Conservation (phyloP, 352 stramenopile genomes). For the Plasmopara viticola region DNA sequence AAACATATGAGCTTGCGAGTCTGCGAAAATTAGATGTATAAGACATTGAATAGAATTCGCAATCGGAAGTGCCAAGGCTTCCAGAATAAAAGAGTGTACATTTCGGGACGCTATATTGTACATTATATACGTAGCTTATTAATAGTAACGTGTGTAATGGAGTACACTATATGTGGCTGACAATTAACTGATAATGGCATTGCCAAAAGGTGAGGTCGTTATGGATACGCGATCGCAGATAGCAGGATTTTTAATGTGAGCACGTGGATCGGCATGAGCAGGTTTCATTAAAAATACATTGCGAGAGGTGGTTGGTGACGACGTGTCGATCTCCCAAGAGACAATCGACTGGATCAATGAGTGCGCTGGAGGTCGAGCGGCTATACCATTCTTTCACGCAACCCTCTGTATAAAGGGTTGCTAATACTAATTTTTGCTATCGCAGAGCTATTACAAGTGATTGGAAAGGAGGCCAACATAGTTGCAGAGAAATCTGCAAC, state of each 20-base stretch:
- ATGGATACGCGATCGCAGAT: neutral
- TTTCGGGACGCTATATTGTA: too few species aligned
- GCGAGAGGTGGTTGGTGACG: conserved; percentile 44
- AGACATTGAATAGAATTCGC: too few species aligned
- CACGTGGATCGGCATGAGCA: conserved; percentile 5
- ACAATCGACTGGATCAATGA: conserved; percentile 62
- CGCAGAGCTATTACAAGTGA: conserved; percentile 43
- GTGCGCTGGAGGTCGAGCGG: conserved; percentile 34
- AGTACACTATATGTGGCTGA: neutral
- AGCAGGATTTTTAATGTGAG: neutral
- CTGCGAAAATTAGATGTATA: too few species aligned
- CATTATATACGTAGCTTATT: too few species aligned
- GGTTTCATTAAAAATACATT: conserved; percentile 36
- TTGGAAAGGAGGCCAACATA: conserved; percentile 46
- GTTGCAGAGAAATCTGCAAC: conserved; percentile 40
- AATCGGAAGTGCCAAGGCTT: too few species aligned
- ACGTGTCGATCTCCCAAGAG: conserved; percentile 54
- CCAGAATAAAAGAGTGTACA: too few species aligned
- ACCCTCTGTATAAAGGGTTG: too few species aligned
- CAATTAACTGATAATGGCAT: conserved; percentile 1
- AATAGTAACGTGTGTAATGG: neutral
- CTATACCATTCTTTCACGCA: neutral
- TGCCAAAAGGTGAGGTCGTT: conserved; percentile 18
- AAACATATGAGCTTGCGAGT: too few species aligned
- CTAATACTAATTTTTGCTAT: neutral